phyloP scores from a whole-genome alignment of 2,329 filamentous ascomycete species.

The Stylonectria norvegica region DNA sequence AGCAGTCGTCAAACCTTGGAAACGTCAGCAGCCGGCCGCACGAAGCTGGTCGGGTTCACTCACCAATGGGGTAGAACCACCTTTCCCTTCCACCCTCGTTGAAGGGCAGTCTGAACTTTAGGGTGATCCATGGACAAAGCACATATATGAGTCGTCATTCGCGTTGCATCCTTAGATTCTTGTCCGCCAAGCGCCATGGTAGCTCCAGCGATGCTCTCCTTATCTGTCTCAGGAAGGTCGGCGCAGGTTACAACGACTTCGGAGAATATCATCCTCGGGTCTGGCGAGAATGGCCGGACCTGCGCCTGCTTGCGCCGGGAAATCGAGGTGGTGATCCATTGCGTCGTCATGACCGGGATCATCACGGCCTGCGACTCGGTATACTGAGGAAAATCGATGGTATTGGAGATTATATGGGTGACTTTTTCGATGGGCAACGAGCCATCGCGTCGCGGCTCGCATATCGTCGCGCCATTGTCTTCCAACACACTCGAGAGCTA shows the following conservation, averaged over 20 bases:
- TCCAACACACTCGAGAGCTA: constrained; percentile 43
- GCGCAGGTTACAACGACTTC: constrained; percentile 79
- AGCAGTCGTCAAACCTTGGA: constrained; percentile 87
- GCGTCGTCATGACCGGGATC: constrained; percentile 77
- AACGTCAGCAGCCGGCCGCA: constrained; percentile 1
- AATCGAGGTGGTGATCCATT: constrained; percentile 75
- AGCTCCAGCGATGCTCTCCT: constrained; percentile 87
- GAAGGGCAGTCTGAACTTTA: constrained; percentile 61
- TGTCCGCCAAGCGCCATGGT: constrained; percentile 86
- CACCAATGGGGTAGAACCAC: constrained; percentile 93
- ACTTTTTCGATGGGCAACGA: constrained; percentile 45
- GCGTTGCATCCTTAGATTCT: constrained; percentile 68
- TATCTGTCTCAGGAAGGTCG: constrained; percentile 79
- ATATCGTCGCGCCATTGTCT: constrained; percentile 50
- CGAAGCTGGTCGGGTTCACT: constrained; percentile 19
- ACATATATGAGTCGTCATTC: constrained; percentile 82
- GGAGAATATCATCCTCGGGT: constrained; percentile 85
- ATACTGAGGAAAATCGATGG: constrained; percentile 90
- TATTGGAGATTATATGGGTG: constrained; percentile 63
- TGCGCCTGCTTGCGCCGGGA: constrained; percentile 68
- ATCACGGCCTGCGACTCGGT: constrained; percentile 68
- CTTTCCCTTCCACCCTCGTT: constrained; percentile 68
- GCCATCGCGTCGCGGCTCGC: constrained; percentile 47
- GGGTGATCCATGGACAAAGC: constrained; percentile 72
- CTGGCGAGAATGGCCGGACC: constrained; percentile 81